phyloP scores from a whole-genome alignment of 1,139 yeast genomes.

The Geotrichum macrosporum region DNA sequence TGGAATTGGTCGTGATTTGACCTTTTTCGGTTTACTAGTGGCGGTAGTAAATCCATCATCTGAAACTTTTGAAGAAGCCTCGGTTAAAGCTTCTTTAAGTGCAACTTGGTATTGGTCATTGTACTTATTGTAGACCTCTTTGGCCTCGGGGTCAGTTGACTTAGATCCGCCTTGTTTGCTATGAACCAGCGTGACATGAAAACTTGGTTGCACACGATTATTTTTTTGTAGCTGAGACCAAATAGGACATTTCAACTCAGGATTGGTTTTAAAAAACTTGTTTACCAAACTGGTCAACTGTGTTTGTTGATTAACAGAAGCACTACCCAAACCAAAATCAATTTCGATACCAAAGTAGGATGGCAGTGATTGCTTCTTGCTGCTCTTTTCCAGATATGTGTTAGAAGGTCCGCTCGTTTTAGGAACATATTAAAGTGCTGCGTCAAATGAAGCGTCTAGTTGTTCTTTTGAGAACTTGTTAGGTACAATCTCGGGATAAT shows the following conservation, averaged over 20 bases:
- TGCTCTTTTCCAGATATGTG: constrained; percentile 23
- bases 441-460: constrained; percentile 30
- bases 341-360: constrained; percentile 42
- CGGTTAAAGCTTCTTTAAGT: neutral
- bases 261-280: constrained; percentile 24
- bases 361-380: constrained; percentile 32
- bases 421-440: constrained; percentile 32
- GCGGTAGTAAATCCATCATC: constrained; percentile 10
- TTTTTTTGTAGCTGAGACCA: constrained; percentile 37
- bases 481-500: constrained; percentile 49
- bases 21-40: neutral
- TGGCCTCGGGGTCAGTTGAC: constrained; percentile 10
- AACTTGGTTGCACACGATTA: constrained; percentile 49
- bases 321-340: constrained; percentile 22
- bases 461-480: constrained; percentile 40
- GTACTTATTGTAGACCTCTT: constrained; percentile 4
- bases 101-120: constrained; percentile 1
- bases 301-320: constrained; percentile 21
- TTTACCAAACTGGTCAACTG: constrained; percentile 23
- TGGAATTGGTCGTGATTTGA: constrained; percentile 4
- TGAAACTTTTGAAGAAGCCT: constrained; percentile 8
- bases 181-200: constrained; percentile 81
- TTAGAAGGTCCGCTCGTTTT: constrained; percentile 22
- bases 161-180: constrained; percentile 20
- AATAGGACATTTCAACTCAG: constrained; percentile 24